These are phyloP conservation scores for Pichia sp. DNA, from an alignment of 1,139 yeast genomes.

Conservation along the genomic window DNA sequence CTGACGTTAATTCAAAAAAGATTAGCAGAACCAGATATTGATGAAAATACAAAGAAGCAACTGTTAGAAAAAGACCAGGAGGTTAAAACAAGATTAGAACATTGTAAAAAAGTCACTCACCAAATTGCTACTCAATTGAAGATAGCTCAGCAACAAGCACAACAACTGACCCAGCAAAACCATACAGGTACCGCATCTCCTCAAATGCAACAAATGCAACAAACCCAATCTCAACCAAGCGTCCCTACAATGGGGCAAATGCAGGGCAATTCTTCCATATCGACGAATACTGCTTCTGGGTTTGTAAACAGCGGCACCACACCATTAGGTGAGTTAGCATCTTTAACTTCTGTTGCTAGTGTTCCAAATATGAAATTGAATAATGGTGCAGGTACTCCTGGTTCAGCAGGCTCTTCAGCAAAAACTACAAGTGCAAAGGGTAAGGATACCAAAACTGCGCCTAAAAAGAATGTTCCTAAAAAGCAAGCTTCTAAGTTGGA, in stretches of 20 bases:
- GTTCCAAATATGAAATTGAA: conserved; percentile 1
- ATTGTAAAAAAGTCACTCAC: conserved; percentile 26
- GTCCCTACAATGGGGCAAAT: conserved; percentile 1
- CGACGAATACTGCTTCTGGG: neutral
- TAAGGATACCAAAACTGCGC: neutral
- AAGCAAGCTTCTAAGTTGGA: conserved; percentile 3
- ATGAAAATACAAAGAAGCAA: conserved; percentile 29
- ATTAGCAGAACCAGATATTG: conserved; percentile 30
- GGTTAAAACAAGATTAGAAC: conserved; percentile 28
- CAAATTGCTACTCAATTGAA: conserved; percentile 26
- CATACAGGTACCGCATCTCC: conserved; percentile 6
- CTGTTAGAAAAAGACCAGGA: conserved; percentile 27
- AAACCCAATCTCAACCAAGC: conserved; percentile 9
- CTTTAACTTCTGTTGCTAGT: neutral
- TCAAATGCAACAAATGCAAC: conserved; percentile 21
- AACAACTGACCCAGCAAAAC: conserved; percentile 7
- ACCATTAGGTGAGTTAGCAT: neutral
- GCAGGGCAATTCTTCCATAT: conserved; percentile 1
- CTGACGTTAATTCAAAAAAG: conserved; percentile 33
- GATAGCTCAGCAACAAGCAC: conserved; percentile 22
- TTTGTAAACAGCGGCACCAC: neutral
- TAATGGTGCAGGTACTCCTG: neutral
- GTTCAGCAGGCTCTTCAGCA: neutral
- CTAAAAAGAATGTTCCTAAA: conserved; percentile 3
- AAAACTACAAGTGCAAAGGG: neutral